Evolutionary conservation across 331 rosid species (phyloP).

Genomic region (Rhamnella rubrinervis): DNA sequence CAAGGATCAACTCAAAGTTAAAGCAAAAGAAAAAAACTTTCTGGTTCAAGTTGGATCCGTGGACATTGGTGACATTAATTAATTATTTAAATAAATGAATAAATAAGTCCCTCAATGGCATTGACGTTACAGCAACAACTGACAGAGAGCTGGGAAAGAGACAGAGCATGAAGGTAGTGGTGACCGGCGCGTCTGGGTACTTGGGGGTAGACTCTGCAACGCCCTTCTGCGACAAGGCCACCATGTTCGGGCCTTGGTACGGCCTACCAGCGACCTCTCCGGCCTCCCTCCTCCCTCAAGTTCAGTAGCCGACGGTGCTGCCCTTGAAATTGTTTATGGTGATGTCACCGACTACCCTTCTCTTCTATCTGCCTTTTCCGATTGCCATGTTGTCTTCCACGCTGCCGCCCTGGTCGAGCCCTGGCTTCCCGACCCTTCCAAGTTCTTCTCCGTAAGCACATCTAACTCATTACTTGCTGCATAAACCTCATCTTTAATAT

Average conservation of each 20-base stretch:
- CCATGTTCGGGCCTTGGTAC: conserved; percentile 66
- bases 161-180: conserved; percentile 46
- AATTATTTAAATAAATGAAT: no score
- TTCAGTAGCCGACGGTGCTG: conserved; percentile 10
- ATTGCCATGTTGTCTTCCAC: conserved; percentile 78
- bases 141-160: background rate
- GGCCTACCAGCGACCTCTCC: conserved; percentile 81
- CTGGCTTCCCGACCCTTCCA: conserved; percentile 93
- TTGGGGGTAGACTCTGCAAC: conserved; percentile 78
- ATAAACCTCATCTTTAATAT: background rate
- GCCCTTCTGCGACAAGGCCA: conserved; percentile 55
- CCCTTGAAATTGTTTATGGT: conserved; percentile 65
- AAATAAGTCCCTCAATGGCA: no score
- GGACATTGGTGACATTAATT: no score
- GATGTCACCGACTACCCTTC: conserved; percentile 72
- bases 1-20: no score
- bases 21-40: no score
- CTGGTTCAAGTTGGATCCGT: no score
- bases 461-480: background rate
- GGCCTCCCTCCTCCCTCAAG: conserved; percentile 44
- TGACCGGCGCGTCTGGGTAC: conserved; percentile 92
- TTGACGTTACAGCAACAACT: no score
- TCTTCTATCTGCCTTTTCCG: conserved; percentile 68
- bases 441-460: conserved; percentile 51
- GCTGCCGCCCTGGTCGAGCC: conserved; percentile 90